Base-by-base conservation (phyloP, 768 basidiomycete species). In the Auriscalpium orientale region DNA sequence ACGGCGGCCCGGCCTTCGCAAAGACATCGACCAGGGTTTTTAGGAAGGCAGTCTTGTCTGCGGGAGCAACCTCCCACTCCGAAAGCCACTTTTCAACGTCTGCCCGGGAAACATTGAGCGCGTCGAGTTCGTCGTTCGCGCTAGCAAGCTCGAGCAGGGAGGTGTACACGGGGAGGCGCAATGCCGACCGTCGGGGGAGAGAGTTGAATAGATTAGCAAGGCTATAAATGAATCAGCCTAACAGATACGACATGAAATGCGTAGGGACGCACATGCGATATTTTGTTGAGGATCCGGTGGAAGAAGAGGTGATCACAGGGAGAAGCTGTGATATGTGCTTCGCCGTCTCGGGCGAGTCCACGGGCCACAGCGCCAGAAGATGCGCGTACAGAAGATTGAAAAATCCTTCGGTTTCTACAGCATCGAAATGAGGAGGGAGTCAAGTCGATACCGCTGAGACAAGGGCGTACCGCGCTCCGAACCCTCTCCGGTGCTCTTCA, bases 201-300 rank as follows among this genome's bases (percentile, higher is more conserved):
- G 85, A 78, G 64, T 93, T 91, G 78, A 91, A 91, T 34, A 92
- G 69, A 66, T 91, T 91, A 21, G 91, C 84, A 10, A 92, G 72
- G 64, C 91, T 92, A 60, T 9, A 56, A 40, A 46, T 49, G 20
- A 51, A 33, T 47, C 20, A 51, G 21, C 5, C 11, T 4, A 35
- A 16, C 16, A 7, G 3, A 20, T 16, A 12, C 35, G 5, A n/a
- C 18, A 7, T 53, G 13, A 33, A 6, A 12, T 48, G 16, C 22
- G 11, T 10, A 12, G 12, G 54, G 11, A 67, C 85, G 56, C 63
- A 91, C 91, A 90, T 76, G 71, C 86, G 85, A 71, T 88, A 91
- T 73, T 85, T 89, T 62, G 83, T 73, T 10, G 78, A 64, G n/a
- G 79, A 60, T 28, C 75, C 78, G 56, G 80, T 78, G 22, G 81